phyloP scores from a whole-genome alignment of 257 asterid genomes.

The Rhazya stricta region DNA sequence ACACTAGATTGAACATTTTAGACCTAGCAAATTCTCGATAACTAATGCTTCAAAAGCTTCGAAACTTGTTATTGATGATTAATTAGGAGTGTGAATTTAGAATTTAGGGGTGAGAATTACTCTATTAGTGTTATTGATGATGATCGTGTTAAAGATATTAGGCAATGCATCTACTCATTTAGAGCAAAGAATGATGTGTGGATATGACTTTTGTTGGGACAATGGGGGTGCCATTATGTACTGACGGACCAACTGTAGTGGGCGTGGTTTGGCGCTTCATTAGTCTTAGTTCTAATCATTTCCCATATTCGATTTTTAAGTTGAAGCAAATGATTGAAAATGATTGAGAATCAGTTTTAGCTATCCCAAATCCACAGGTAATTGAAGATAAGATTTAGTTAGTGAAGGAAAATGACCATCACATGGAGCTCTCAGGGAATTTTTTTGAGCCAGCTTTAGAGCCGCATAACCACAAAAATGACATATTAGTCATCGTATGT shows the following conservation, averaged over 20 bases:
- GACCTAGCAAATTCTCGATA: no score
- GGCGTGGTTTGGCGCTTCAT: conserved; percentile 10
- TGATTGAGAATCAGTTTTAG: conserved; percentile 26
- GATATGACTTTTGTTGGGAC: background rate
- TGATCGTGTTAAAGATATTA: conserved; percentile 2
- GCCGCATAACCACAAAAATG: background rate
- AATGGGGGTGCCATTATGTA: background rate
- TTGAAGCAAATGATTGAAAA: conserved; percentile 36
- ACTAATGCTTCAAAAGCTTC: no score
- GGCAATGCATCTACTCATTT: background rate
- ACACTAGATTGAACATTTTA: no score
- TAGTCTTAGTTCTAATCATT: conserved; percentile 16
- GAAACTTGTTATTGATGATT: no score
- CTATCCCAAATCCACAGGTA: background rate
- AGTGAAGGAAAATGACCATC: conserved; percentile 8
- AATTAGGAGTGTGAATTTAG: no score
- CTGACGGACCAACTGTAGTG: conserved; percentile 2
- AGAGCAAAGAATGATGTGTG: conserved; percentile 6
- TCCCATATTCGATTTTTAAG: conserved; percentile 15
- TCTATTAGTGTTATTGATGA: background rate
- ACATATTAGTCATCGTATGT: background rate
- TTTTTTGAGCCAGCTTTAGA: background rate
- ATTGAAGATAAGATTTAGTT: conserved; percentile 10
- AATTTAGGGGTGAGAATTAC: no score
- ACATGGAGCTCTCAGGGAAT: background rate